phyloP scores from a whole-genome alignment of 2,329 filamentous ascomycete genomes.

The Sporothrix inflata region DNA sequence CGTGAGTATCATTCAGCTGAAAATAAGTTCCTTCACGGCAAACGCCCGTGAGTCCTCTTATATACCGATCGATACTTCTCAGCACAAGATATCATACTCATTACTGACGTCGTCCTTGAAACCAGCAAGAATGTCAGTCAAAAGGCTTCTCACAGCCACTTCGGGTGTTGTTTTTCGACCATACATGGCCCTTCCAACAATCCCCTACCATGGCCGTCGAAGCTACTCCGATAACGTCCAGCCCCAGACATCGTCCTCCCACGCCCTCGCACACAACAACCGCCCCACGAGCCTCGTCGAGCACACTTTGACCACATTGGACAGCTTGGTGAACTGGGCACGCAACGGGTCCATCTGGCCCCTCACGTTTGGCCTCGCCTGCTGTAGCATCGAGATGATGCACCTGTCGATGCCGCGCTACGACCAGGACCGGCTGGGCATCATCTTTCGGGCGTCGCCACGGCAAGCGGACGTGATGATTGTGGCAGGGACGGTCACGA shows the following conservation, averaged over 20 bases:
- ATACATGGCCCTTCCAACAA: not conserved
- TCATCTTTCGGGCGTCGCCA: slow-evolving; percentile 86
- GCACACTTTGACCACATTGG: not conserved
- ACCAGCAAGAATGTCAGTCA: not conserved
- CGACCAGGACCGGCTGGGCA: slow-evolving; percentile 84
- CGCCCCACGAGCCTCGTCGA: slow-evolving; percentile 8
- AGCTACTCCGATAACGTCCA: not conserved
- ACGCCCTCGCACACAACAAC: not conserved
- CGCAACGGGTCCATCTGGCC: slow-evolving; percentile 84
- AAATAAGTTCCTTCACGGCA: no score
- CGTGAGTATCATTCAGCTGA: no score
- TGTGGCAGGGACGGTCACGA: slow-evolving; percentile 86
- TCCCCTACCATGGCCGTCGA: not conserved
- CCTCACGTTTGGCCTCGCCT: slow-evolving; percentile 84
- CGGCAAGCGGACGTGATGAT: slow-evolving; percentile 93
- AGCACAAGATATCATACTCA: not conserved
- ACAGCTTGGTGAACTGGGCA: slow-evolving; percentile 65
- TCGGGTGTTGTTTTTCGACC: not conserved
- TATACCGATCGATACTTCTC: no score
- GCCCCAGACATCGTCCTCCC: not conserved
- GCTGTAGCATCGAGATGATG: slow-evolving; percentile 93
- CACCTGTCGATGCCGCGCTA: slow-evolving; percentile 81
- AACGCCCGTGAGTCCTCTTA: no score
- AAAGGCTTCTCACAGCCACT: not conserved
- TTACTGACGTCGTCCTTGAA: not conserved